Evolutionary conservation across 2,329 filamentous ascomycete genomes (phyloP).

Genomic region (Arachnomyces sp.): DNA sequence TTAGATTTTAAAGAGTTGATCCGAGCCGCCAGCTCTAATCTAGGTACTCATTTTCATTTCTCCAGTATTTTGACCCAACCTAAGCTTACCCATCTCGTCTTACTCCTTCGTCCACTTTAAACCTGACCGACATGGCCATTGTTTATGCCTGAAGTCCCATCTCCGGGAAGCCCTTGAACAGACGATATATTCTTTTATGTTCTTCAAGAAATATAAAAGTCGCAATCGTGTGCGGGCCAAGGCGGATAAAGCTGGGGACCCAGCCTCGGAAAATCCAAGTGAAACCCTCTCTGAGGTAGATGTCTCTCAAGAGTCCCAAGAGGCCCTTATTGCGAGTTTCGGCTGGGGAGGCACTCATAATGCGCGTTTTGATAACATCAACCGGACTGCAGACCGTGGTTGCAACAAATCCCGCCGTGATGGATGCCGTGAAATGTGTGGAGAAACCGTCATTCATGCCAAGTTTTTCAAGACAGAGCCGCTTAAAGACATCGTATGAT

Average conservation of each 20-base stretch:
- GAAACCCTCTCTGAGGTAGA: constrained; percentile 51
- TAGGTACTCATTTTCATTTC: no score
- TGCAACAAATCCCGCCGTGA: constrained; percentile 58
- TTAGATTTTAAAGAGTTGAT: no score
- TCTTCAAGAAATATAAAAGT: constrained; percentile 62
- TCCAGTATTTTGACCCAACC: no score
- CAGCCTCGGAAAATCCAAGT: constrained; percentile 61
- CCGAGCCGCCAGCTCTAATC: no score
- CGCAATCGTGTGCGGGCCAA: constrained; percentile 59
- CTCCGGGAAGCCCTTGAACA: no score
- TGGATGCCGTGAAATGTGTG: constrained; percentile 56
- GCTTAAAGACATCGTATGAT: constrained; percentile 59
- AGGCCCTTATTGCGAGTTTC: constrained; percentile 40
- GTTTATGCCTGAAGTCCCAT: no score
- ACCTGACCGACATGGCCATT: no score
- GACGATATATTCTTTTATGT: constrained; percentile 57
- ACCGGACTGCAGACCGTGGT: constrained; percentile 60
- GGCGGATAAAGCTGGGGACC: constrained; percentile 60
- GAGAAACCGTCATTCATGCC: constrained; percentile 48
- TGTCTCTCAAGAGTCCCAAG: constrained; percentile 44
- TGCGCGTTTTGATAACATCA: constrained; percentile 59
- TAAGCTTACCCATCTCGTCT: no score
- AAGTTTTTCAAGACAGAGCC: constrained; percentile 44
- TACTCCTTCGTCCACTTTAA: no score
- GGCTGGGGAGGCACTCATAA: constrained; percentile 50